Evolutionary conservation across 495 filamentous ascomycete species (phyloP), one percentile per base, ranked within the genome.

Genomic region (Aspergillus nidulans): DNA sequence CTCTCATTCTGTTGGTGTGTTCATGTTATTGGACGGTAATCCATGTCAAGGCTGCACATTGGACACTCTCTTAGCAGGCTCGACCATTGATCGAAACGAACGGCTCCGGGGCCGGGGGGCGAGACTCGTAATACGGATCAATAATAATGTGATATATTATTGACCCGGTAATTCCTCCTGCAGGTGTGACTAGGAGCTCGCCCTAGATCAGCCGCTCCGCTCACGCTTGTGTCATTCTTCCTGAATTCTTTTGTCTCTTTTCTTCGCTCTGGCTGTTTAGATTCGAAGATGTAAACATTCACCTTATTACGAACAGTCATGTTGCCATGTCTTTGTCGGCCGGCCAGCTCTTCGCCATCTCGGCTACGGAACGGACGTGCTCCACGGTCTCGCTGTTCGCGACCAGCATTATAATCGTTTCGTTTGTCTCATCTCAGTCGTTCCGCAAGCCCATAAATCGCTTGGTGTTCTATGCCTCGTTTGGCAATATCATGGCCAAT

Each of bases 401-500:
- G 43, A 87, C 85, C 24, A 57, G 83, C 41, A 85, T 94, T 65
- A 86, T 95, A 48, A 80, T 94, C 28, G 53, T 77, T 47, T 91
- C 90, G 30, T 95, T 91, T 58, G 65, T 82, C 15, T 56, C 72
- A 15, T 74, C 70, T 4, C 52, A 53, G 2, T 60, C 65, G 1
- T 76, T 76, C 38, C 72, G 86, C 55, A 91, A 92, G 69, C 89
- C 91, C n/a, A 91, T 96, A 71, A 95, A 95, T 62, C 81, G 90
- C 3, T 74, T 96, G 4, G 82, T 92, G 9, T 95, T 95, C 68
- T 92, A 85, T 63, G 90, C 91, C 2, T 86, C 85, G 4, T 89
- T 90, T 63, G 91, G 90, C 30, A 96, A 96, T 61, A 76, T 92
- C 32, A 74, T 91, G 68, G 84, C 86, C 47, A 94, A 89, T 68